Conservation (phyloP, 164 flowering plant genomes). For the Warburgia ugandensis region DNA sequence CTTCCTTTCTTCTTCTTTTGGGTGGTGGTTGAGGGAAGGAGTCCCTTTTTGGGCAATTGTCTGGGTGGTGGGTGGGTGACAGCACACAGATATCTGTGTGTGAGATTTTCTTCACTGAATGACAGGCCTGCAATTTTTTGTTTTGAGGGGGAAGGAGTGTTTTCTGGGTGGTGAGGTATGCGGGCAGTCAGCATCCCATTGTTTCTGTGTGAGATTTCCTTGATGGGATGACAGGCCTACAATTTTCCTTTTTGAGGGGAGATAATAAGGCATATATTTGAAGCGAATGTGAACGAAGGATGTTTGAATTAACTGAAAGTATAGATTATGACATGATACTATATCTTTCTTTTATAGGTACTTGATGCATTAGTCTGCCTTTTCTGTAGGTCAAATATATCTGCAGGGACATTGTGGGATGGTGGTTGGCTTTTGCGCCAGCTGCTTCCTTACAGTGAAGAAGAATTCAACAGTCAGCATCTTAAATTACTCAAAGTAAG, state of each 20-base stretch:
- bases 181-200: background rate
- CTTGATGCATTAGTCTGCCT: constrained; percentile 82
- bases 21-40: no score
- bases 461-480: constrained; percentile 67
- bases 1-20: no score
- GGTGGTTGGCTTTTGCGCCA: constrained; percentile 99
- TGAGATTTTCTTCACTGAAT: no score
- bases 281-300: background rate
- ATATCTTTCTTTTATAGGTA: constrained; percentile 40
- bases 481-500: constrained; percentile 62
- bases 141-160: no score
- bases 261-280: background rate
- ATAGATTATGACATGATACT: background rate
- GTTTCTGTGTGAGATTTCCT: background rate
- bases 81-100: no score
- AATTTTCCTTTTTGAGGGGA: no score
- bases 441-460: constrained; percentile 79
- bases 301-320: background rate
- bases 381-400: constrained; percentile 72
- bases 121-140: no score
- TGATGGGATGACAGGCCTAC: background rate
- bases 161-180: background rate
- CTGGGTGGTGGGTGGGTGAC: no score
- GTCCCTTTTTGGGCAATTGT: no score
- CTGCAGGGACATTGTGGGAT: constrained; percentile 91